These are phyloP conservation scores for Ophiocordyceps unilateralis DNA, from an alignment of 2,329 filamentous ascomycete species.

Conservation along the genomic window DNA sequence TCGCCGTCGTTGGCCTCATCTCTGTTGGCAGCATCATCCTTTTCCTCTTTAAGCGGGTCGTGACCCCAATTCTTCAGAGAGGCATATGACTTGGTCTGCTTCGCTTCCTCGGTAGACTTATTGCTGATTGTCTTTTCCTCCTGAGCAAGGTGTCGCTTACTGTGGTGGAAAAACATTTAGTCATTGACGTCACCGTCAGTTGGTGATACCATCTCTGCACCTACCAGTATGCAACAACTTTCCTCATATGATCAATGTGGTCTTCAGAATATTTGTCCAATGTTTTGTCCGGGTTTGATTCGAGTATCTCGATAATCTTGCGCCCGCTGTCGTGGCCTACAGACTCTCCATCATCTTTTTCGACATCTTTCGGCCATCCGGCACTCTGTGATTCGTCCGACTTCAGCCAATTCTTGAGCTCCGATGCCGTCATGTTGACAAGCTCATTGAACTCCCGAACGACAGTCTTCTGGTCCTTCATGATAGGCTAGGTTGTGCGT, in stretches of 20 bases:
- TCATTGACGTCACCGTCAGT: background rate
- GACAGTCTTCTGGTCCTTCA: constrained; percentile 12
- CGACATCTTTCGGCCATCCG: constrained; percentile 42
- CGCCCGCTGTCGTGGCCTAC: constrained; percentile 47
- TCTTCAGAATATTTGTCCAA: constrained; percentile 37
- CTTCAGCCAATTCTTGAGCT: constrained; percentile 45
- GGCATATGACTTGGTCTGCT: constrained; percentile 34
- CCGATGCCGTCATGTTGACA: constrained; percentile 46
- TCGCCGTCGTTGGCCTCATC: constrained; percentile 1
- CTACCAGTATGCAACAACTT: constrained; percentile 43
- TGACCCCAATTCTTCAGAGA: constrained; percentile 47
- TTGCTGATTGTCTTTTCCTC: constrained; percentile 40
- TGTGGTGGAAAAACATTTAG: too few species aligned
- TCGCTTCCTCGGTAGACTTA: constrained; percentile 25
- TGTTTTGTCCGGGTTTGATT: constrained; percentile 41
- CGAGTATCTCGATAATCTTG: constrained; percentile 45
- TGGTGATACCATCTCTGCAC: constrained; percentile 2
- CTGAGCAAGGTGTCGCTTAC: constrained; percentile 48
- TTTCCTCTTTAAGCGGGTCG: constrained; percentile 27
- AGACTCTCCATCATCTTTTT: constrained; percentile 35
- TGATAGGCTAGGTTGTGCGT: background rate
- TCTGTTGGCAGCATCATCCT: background rate
- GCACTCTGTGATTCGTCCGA: constrained; percentile 37
- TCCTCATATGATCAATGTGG: constrained; percentile 40
- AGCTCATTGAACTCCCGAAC: constrained; percentile 45